Percentiles rank a stretch among this genome's conserved stretches.
Evolutionary conservation across 2,329 filamentous ascomycete species (phyloP).

Genomic region (Pestalotiopsis sp.): DNA sequence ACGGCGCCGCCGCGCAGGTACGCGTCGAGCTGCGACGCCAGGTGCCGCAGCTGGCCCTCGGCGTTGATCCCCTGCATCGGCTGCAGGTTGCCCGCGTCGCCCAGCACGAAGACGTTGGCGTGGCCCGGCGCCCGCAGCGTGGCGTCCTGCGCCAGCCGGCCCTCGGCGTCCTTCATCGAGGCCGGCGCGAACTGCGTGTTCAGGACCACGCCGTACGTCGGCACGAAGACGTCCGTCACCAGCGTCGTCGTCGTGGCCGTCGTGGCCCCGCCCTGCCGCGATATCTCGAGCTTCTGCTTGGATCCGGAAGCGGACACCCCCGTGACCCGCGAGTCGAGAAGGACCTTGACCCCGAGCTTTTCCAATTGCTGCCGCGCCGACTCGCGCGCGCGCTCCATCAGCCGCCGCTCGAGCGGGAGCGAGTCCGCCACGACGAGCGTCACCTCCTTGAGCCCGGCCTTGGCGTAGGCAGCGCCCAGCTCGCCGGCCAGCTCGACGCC

Average conservation of each 20-base stretch:
- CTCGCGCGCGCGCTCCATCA: slow-evolving; percentile 40
- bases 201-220: slow-evolving; percentile 45
- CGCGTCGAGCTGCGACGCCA: slow-evolving; percentile 34
- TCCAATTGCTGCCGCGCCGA: slow-evolving; percentile 40
- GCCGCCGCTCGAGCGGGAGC: slow-evolving; percentile 39
- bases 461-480: slow-evolving; percentile 49
- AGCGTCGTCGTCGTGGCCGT: slow-evolving; percentile 36
- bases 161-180: slow-evolving; percentile 34
- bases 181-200: slow-evolving; percentile 48
- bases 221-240: slow-evolving; percentile 47
- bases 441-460: slow-evolving; percentile 46
- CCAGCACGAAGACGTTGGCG: slow-evolving; percentile 45
- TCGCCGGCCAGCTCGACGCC: slow-evolving; percentile 55
- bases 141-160: slow-evolving; percentile 39
- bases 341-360: slow-evolving; percentile 44
- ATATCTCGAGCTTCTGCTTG: slow-evolving; percentile 34
- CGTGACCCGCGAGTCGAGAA: slow-evolving; percentile 42
- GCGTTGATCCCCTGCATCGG: slow-evolving; percentile 31
- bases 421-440: slow-evolving; percentile 42
- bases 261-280: slow-evolving; percentile 33
- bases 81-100: slow-evolving; percentile 47
- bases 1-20: slow-evolving; percentile 33
- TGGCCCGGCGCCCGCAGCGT: slow-evolving; percentile 38
- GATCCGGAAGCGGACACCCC: slow-evolving; percentile 14
- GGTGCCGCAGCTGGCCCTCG: slow-evolving; percentile 35